Conservation (phyloP, 2,329 filamentous ascomycete genomes). For the Fusarium scirpi region DNA sequence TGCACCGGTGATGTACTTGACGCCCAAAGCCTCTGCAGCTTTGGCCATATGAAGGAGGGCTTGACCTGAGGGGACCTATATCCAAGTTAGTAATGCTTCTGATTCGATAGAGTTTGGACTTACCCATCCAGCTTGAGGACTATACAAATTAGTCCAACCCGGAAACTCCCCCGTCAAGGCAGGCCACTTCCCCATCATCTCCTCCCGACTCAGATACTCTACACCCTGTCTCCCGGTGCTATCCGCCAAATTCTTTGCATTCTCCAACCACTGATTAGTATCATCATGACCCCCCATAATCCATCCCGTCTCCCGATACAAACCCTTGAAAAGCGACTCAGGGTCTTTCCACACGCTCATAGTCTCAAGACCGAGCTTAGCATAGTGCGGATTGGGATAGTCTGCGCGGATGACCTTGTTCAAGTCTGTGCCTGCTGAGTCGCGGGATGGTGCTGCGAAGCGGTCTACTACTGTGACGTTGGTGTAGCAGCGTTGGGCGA, state of each 20-base stretch:
- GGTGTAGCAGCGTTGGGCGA: slow-evolving; percentile 57
- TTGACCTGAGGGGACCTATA: slow-evolving; percentile 42
- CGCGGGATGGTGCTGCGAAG: slow-evolving; percentile 55
- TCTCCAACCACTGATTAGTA: slow-evolving; percentile 48
- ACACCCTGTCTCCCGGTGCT: slow-evolving; percentile 42
- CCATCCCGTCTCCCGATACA: slow-evolving; percentile 52
- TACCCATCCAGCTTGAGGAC: slow-evolving; percentile 50
- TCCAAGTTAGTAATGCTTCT: not conserved
- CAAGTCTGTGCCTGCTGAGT: slow-evolving; percentile 69
- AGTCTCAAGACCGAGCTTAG: slow-evolving; percentile 56
- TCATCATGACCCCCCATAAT: slow-evolving; percentile 45
- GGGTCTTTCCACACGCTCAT: slow-evolving; percentile 47
- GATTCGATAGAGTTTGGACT: not conserved
- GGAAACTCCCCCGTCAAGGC: slow-evolving; percentile 45
- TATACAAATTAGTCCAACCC: slow-evolving; percentile 48
- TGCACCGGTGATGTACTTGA: slow-evolving; percentile 47
- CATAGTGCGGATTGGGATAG: slow-evolving; percentile 69
- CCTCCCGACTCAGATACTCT: slow-evolving; percentile 43
- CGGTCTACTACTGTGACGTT: slow-evolving; percentile 62
- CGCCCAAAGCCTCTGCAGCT: slow-evolving; percentile 45
- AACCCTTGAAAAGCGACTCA: slow-evolving; percentile 45
- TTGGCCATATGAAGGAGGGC: slow-evolving; percentile 50
- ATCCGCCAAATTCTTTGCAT: slow-evolving; percentile 42
- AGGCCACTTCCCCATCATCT: slow-evolving; percentile 48
- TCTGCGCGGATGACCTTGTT: slow-evolving; percentile 73